A percentile compares a stretch with the other conserved stretches of the same genome.
Conservation (phyloP, 345 rosid species). For the Corymbia maculata region DNA sequence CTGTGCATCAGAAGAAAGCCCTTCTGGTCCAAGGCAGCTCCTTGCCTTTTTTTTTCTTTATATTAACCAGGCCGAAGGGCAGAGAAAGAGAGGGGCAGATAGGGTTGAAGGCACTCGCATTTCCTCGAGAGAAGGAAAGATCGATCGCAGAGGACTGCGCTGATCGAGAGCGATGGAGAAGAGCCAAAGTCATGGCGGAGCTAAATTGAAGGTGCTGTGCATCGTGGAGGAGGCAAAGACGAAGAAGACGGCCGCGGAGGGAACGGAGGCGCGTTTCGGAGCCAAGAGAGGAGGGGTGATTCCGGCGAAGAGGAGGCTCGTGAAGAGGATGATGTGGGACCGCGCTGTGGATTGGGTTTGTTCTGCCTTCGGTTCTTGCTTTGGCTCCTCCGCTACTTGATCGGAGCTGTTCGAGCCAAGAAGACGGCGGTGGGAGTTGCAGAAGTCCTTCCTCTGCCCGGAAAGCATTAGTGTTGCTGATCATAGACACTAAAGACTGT, state of each 20-base stretch:
- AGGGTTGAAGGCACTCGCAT: neutral
- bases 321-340: slow-evolving; percentile 2
- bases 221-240: neutral
- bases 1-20: neutral
- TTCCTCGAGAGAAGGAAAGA: neutral
- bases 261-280: neutral
- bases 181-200: neutral
- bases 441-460: neutral
- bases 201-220: neutral
- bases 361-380: neutral
- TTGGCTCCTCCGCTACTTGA: neutral
- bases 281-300: neutral
- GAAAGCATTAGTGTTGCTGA: neutral
- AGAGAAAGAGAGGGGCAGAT: neutral
- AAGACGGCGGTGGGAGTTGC: neutral
- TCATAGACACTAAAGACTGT: neutral
- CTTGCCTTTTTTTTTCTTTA: neutral
- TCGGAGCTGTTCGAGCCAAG: neutral
- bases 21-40: neutral
- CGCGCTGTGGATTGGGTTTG: neutral
- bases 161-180: neutral
- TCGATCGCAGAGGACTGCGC: neutral
- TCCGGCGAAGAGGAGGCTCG: slow-evolving; percentile 6
- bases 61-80: neutral
- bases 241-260: neutral